These are phyloP conservation scores for Pleurotus pulmonarius DNA, from an alignment of 768 basidiomycete species.

Conservation along the genomic window DNA sequence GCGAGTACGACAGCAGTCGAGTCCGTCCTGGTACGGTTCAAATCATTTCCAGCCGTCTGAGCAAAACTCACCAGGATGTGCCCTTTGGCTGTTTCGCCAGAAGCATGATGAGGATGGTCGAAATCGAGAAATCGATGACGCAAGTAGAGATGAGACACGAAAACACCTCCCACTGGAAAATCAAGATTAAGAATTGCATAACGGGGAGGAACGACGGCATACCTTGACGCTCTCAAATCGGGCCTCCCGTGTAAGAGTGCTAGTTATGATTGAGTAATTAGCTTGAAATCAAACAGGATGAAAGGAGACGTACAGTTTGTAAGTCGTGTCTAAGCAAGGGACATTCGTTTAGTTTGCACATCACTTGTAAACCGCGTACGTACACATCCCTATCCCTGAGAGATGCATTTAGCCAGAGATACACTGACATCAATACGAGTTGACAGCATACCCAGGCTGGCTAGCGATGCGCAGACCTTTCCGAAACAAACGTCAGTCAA, in stretches of 20 bases:
- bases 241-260: neutral
- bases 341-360: neutral
- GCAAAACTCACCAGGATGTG: slow-evolving; percentile 1
- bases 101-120: neutral
- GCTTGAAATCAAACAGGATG: neutral
- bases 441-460: neutral
- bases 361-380: neutral
- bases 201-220: neutral
- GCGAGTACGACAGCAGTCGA: slow-evolving; percentile 2
- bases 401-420: neutral
- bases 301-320: neutral
- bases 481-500: neutral
- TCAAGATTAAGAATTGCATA: neutral
- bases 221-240: neutral
- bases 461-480: neutral
- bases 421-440: neutral
- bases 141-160: neutral
- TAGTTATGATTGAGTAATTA: neutral
- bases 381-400: slow-evolving; percentile 2
- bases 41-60: neutral
- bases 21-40: neutral
- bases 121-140: neutral
- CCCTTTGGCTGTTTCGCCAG: neutral
- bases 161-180: neutral
- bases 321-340: neutral